A percentile compares a stretch with the other conserved stretches of the same genome.
These are phyloP conservation scores for Colletotrichum eleusines DNA, from an alignment of 2,329 filamentous ascomycete species.

Conservation along the genomic window DNA sequence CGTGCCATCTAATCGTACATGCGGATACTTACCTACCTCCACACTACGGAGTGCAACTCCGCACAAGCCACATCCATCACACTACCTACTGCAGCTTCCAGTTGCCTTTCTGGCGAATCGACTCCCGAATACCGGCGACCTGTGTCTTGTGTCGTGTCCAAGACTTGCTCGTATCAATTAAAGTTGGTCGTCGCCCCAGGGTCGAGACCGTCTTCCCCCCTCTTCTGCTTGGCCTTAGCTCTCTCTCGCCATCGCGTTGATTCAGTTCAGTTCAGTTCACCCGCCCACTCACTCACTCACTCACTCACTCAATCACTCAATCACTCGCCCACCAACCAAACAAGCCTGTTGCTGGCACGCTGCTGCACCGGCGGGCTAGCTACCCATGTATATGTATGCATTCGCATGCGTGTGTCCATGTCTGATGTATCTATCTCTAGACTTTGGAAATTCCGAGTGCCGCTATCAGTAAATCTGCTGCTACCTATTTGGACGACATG, in stretches of 20 bases:
- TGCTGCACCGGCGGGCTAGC: background rate
- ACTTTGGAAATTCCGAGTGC: background rate
- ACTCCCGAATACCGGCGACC: background rate
- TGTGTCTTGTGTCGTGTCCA: slow-evolving; percentile 32
- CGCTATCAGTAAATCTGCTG: background rate
- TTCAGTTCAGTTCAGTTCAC: background rate
- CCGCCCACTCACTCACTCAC: background rate
- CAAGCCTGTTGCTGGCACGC: slow-evolving; percentile 6
- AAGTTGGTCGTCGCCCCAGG: slow-evolving; percentile 10
- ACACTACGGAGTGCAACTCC: no score
- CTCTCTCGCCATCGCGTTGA: slow-evolving; percentile 4
- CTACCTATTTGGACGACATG: background rate
- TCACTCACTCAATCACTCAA: no score
- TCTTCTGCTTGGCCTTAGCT: background rate
- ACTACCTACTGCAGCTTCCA: background rate
- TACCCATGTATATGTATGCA: background rate
- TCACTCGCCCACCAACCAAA: background rate
- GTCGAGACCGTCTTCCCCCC: slow-evolving; percentile 3
- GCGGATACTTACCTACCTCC: no score
- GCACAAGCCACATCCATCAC: no score
- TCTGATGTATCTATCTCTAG: background rate
- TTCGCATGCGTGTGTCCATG: no score
- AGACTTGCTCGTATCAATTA: slow-evolving; percentile 33
- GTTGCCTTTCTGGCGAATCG: background rate
- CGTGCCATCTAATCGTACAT: background rate